These are phyloP conservation scores for Stipa capillata DNA, from an alignment of 176 grass and related monocot genomes.

Conservation along the genomic window DNA sequence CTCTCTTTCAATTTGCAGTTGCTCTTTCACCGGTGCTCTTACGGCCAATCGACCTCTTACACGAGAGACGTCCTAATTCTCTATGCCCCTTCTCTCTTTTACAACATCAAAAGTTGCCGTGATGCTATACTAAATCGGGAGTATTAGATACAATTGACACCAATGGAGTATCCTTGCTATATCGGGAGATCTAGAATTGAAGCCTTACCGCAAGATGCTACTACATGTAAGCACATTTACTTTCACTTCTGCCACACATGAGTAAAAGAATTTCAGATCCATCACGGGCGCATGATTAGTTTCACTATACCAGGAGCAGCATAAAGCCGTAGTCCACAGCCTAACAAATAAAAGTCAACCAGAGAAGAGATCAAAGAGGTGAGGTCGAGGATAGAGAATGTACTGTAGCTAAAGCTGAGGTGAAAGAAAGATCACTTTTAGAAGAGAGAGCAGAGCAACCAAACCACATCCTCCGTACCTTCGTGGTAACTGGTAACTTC, in stretches of 20 bases:
- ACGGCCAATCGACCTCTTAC: too few species aligned
- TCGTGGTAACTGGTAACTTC: slow-evolving; percentile 28
- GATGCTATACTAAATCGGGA: too few species aligned
- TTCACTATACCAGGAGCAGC: slow-evolving; percentile 20
- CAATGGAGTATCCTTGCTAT: neutral
- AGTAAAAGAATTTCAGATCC: neutral
- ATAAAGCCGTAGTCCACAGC: slow-evolving; percentile 26
- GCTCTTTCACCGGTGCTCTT: too few species aligned
- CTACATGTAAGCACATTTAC: neutral
- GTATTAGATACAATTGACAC: too few species aligned
- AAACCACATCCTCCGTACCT: neutral
- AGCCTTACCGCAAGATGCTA: neutral
- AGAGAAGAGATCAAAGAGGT: slow-evolving; percentile 7
- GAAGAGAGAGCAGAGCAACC: neutral
- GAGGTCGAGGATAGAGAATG: slow-evolving; percentile 24
- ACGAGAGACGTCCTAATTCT: too few species aligned
- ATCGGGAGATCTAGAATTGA: neutral
- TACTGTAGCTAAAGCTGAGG: slow-evolving; percentile 31
- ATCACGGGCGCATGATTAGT: slow-evolving; percentile 24
- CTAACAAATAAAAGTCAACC: slow-evolving; percentile 30
- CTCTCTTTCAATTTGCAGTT: too few species aligned
- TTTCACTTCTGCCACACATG: neutral
- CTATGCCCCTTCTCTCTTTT: too few species aligned
- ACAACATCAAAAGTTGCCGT: too few species aligned
- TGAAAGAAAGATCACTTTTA: slow-evolving; percentile 27